phyloP scores from a whole-genome alignment of 2,329 filamentous ascomycete genomes.

The Parastagonospora avenae region DNA sequence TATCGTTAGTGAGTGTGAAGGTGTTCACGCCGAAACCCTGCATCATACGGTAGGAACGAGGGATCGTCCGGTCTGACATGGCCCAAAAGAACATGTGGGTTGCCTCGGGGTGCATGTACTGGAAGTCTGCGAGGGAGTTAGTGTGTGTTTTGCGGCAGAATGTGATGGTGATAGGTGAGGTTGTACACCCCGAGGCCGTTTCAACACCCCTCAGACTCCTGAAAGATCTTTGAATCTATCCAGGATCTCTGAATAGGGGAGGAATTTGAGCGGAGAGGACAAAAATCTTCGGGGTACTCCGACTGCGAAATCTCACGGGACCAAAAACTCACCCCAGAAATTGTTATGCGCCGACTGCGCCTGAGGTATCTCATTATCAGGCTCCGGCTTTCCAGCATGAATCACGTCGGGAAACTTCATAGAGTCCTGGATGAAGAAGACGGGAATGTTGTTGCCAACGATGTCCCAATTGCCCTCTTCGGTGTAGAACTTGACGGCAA shows the following conservation, averaged over 20 bases:
- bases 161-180: no score
- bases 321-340: conserved; percentile 48
- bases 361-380: conserved; percentile 72
- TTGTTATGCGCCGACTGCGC: conserved; percentile 75
- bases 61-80: conserved; percentile 76
- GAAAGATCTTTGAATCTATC: no score
- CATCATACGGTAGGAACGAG: conserved; percentile 81
- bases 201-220: no score
- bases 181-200: no score
- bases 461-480: conserved; percentile 79
- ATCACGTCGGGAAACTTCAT: conserved; percentile 72
- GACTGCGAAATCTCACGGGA: no score
- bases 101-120: conserved; percentile 67
- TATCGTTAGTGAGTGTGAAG: conserved; percentile 69
- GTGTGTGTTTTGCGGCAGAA: no score
- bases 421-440: conserved; percentile 78
- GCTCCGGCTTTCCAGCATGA: conserved; percentile 69
- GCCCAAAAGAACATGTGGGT: conserved; percentile 82
- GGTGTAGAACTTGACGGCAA: conserved; percentile 79
- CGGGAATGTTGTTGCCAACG: conserved; percentile 75
- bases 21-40: conserved; percentile 86
- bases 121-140: conserved; percentile 66
- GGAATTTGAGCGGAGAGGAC: neutral
- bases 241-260: no score
- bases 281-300: no score